Evolutionary conservation across 306 rosid species (phyloP).

Genomic region (Cicer chorassanicum): DNA sequence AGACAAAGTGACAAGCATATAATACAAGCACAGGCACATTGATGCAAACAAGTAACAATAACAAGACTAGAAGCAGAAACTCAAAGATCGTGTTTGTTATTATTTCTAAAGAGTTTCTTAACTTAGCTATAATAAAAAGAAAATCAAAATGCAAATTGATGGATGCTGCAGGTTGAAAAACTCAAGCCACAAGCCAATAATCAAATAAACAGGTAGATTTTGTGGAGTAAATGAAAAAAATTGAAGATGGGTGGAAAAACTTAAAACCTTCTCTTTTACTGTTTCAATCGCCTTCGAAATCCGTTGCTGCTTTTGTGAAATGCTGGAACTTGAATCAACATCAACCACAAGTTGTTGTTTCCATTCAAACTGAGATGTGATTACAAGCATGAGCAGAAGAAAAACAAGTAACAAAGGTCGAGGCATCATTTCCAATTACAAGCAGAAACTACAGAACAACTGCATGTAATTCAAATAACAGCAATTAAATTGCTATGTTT

Average conservation of each 20-base stretch:
- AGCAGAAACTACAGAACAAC: constrained; percentile 46
- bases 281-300: constrained; percentile 63
- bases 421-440: constrained; percentile 59
- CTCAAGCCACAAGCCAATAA: constrained; percentile 12
- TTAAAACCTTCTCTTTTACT: constrained; percentile 78
- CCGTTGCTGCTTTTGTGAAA: constrained; percentile 64
- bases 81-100: background rate
- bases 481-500: background rate
- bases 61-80: constrained; percentile 25
- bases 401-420: constrained; percentile 74
- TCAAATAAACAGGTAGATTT: background rate
- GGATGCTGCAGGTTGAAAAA: constrained; percentile 21
- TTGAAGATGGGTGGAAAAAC: constrained; percentile 17
- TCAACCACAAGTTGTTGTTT: constrained; percentile 69
- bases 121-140: background rate
- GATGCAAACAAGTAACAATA: constrained; percentile 2
- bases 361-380: constrained; percentile 91
- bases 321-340: constrained; percentile 55
- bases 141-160: background rate
- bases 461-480: constrained; percentile 47
- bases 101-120: background rate
- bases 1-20: background rate
- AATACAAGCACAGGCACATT: background rate
- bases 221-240: background rate
- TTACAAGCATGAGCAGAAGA: constrained; percentile 65